Conservation (phyloP, 2,329 filamentous ascomycete genomes). For the Fusarium vanettenii region DNA sequence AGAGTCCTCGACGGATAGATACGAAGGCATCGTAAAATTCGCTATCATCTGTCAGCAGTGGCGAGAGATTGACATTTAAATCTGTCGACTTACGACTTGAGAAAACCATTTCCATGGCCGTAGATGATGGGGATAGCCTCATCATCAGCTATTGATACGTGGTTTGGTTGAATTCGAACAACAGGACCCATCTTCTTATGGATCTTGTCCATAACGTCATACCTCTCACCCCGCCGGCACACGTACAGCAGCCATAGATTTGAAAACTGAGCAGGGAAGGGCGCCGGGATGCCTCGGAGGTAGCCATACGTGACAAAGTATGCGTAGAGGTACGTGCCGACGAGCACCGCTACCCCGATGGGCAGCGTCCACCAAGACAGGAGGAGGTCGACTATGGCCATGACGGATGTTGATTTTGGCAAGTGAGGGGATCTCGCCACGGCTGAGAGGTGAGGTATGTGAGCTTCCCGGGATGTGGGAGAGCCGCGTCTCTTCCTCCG, state of each 20-base stretch:
- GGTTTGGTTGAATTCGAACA: slow-evolving; percentile 85
- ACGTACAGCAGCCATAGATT: slow-evolving; percentile 84
- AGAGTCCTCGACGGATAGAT: slow-evolving; percentile 84
- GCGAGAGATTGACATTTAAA: fast-evolving
- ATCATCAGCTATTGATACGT: slow-evolving; percentile 84
- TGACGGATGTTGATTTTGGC: slow-evolving; percentile 9
- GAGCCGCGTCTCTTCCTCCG: neutral
- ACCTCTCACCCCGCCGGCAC: slow-evolving; percentile 73
- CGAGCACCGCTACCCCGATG: slow-evolving; percentile 59
- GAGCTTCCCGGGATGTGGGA: neutral
- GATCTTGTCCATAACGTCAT: slow-evolving; percentile 72
- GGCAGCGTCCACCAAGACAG: slow-evolving; percentile 61
- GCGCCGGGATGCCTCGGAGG: slow-evolving; percentile 68
- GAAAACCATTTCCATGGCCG: slow-evolving; percentile 80
- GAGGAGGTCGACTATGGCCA: slow-evolving; percentile 46
- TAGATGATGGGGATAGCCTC: slow-evolving; percentile 82
- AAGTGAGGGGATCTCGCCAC: neutral
- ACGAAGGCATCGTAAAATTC: slow-evolving; percentile 95
- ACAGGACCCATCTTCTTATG: slow-evolving; percentile 84
- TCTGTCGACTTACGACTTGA: slow-evolving; percentile 69
- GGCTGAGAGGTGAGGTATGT: neutral
- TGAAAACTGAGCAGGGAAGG: slow-evolving; percentile 73
- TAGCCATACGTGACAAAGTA: slow-evolving; percentile 67
- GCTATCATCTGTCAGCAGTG: slow-evolving; percentile 52
- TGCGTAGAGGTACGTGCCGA: slow-evolving; percentile 67